These are phyloP conservation scores for Boletus vermiculosoides DNA, from an alignment of 768 basidiomycete species.

Conservation along the genomic window DNA sequence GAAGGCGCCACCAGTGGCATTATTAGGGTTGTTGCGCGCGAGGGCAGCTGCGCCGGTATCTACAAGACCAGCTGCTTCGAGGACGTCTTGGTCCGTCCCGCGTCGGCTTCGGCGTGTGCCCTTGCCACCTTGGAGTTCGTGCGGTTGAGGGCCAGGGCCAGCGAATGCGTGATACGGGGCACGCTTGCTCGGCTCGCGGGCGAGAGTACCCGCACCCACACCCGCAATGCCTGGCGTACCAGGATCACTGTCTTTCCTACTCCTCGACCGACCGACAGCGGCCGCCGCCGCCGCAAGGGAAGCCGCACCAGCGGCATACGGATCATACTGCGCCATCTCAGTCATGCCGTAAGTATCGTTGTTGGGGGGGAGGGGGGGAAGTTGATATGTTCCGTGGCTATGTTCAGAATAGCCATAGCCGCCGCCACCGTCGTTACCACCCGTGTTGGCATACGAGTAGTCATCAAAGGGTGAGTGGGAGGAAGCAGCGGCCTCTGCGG, in stretches of 20 bases:
- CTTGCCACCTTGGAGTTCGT: slow-evolving; percentile 13
- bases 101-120: slow-evolving; percentile 22
- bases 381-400: slow-evolving; percentile 56
- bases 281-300: slow-evolving; percentile 22
- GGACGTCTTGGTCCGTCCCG: slow-evolving; percentile 20
- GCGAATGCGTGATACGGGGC: slow-evolving; percentile 42
- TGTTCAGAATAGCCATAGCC: slow-evolving; percentile 46
- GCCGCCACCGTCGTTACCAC: slow-evolving; percentile 17
- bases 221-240: slow-evolving; percentile 42
- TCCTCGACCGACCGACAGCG: slow-evolving; percentile 22
- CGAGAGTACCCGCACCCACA: slow-evolving; percentile 34
- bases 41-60: slow-evolving; percentile 7
- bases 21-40: not conserved
- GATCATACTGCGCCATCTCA: slow-evolving; percentile 43
- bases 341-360: slow-evolving; percentile 52
- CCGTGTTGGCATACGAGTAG: slow-evolving; percentile 30
- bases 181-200: slow-evolving; percentile 27
- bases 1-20: slow-evolving; percentile 1
- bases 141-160: slow-evolving; percentile 27
- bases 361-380: slow-evolving; percentile 41
- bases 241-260: slow-evolving; percentile 31
- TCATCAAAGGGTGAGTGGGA: slow-evolving; percentile 54
- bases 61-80: slow-evolving; percentile 29
- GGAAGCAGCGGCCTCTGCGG: slow-evolving; percentile 57
- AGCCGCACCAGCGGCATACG: slow-evolving; percentile 30